Base-by-base conservation (phyloP, 2,329 filamentous ascomycete species). In the Penicillium sclerotiorum region DNA sequence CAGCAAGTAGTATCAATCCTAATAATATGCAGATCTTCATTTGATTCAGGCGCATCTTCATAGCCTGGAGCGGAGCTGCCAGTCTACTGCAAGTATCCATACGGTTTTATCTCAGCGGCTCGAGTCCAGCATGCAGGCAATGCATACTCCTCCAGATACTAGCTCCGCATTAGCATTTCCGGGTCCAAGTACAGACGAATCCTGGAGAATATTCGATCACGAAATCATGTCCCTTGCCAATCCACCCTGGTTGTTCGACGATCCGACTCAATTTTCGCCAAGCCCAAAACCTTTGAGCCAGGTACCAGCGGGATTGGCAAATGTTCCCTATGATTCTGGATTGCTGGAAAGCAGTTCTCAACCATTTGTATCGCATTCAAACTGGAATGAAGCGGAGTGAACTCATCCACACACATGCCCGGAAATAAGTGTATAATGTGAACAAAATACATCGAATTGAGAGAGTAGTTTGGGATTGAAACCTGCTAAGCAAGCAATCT, bases 141-240 rank as follows among this genome's bases (percentile, higher is more conserved):
- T 66, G 63, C 60, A 66, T 23, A 65, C 61, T 1, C 63, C 63
- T 1, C 61, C 61, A 6, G 55, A 60, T n/a, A 59, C 57, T n/a
- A 56, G 55, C 20, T 50, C 52, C 4, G 56, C 45, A 22, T 33
- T 62, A 7, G 44, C 54, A 6, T 55, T 66, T 21, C 56, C 61
- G 9, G 53, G 38, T 1, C 47, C 57, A 2, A 52, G 45, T n/a
- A 35, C 53, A 17, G 62, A 65, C 22, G 61, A 61, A 27, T 60
- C 64, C 3, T 66, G 62, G 62, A 62, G 63, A 6, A 65, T 66
- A 25, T 66, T 66, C 21, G 64, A 66, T 25, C 64, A 66, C 39
- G 57, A 66, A 27, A 66, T 63, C 8, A 61, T 65, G 57, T 52
- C 59, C 9, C 53, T 66, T 6, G 63, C 62, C 15, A 66, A 64